Conservation (phyloP, 2,329 filamentous ascomycete species). For the Alternaria triticina region DNA sequence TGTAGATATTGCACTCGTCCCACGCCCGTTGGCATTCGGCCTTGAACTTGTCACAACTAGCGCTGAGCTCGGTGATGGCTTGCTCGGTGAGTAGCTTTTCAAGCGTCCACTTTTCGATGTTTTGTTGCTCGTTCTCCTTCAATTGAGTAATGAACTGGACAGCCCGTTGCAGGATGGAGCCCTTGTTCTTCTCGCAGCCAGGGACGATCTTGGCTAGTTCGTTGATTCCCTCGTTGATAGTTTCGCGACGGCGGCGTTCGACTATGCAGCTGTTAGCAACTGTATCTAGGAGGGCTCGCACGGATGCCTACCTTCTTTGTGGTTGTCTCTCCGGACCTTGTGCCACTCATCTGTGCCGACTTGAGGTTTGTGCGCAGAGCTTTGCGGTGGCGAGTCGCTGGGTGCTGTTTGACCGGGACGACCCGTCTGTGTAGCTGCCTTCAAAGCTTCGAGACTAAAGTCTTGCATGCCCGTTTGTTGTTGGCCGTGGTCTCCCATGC, state of each 20-base stretch:
- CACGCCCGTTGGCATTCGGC: slow-evolving; percentile 78
- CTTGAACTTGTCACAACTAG: slow-evolving; percentile 87
- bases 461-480: slow-evolving; percentile 46
- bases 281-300: background rate
- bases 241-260: slow-evolving; percentile 93
- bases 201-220: slow-evolving; percentile 97
- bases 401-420: slow-evolving; percentile 50
- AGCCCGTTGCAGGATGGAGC: slow-evolving; percentile 90
- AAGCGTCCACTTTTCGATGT: slow-evolving; percentile 92
- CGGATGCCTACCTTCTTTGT: slow-evolving; percentile 83
- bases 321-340: slow-evolving; percentile 94
- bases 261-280: slow-evolving; percentile 61
- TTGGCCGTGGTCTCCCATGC: slow-evolving; percentile 53
- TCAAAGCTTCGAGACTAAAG: slow-evolving; percentile 57
- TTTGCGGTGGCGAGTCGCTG: slow-evolving; percentile 46
- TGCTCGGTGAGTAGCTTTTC: slow-evolving; percentile 91
- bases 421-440: slow-evolving; percentile 55
- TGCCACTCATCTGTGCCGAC: slow-evolving; percentile 99
- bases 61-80: slow-evolving; percentile 84
- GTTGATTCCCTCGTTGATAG: slow-evolving; percentile 98
- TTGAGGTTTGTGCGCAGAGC: slow-evolving; percentile 68
- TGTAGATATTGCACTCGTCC: slow-evolving; percentile 80
- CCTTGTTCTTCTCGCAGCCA: slow-evolving; percentile 98
- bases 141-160: slow-evolving; percentile 94
- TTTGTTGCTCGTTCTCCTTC: slow-evolving; percentile 91